Percentiles rank a stretch among this genome's conserved stretches.
phyloP scores from a whole-genome alignment of 352 stramenopile genomes.

The Globisporangium carolinianum region DNA sequence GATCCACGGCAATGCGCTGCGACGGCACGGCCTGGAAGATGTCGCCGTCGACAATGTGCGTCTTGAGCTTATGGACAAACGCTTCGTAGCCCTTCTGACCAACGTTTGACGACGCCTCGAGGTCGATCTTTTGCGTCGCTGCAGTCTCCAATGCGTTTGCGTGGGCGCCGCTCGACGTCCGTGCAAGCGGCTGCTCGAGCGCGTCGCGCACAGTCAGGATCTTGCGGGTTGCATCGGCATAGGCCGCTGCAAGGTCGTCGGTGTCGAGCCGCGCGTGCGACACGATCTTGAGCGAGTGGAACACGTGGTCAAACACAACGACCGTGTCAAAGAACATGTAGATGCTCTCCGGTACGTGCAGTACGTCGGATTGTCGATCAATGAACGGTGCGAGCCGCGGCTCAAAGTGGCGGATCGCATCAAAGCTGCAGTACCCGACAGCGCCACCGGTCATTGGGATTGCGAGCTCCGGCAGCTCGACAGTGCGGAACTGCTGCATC shows the following conservation, averaged over 20 bases:
- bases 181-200: conserved; percentile 54
- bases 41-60: conserved; percentile 85
- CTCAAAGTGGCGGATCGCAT: conserved; percentile 87
- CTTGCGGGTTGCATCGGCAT: conserved; percentile 65
- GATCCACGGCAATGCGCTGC: conserved; percentile 63
- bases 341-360: conserved; percentile 82
- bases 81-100: conserved; percentile 80
- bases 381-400: conserved; percentile 75
- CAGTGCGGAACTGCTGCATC: conserved; percentile 64
- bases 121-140: conserved; percentile 38
- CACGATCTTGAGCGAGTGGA: conserved; percentile 87
- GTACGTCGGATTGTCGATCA: conserved; percentile 65
- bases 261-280: conserved; percentile 76
- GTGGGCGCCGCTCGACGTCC: conserved; percentile 48
- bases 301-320: conserved; percentile 87
- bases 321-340: conserved; percentile 90
- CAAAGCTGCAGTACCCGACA: conserved; percentile 86
- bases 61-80: conserved; percentile 83
- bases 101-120: conserved; percentile 77
- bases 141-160: conserved; percentile 22
- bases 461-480: conserved; percentile 63
- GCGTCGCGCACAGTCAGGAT: conserved; percentile 57
- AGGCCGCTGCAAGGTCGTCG: conserved; percentile 50
- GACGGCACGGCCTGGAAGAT: conserved; percentile 89
- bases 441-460: conserved; percentile 84